phyloP scores from a whole-genome alignment of 2,329 filamentous ascomycete genomes.

The Ophiostoma ulmi region DNA sequence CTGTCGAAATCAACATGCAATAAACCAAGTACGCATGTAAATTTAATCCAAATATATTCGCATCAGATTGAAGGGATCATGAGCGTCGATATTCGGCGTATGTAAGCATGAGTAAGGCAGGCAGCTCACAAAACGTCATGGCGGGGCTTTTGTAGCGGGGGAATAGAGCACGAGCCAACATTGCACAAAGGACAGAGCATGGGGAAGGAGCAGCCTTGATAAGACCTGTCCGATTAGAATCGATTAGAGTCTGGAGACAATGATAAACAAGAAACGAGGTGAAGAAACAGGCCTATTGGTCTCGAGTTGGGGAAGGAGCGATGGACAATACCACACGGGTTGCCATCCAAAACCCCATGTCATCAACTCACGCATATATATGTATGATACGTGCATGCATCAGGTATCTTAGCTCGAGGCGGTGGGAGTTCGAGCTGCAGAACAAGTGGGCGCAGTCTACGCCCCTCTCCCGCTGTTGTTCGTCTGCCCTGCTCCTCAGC shows the following conservation, averaged over 20 bases:
- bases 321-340: background rate
- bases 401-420: conserved; percentile 5
- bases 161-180: conserved; percentile 19
- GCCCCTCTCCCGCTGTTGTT: background rate
- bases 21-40: no score
- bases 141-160: conserved; percentile 22
- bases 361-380: background rate
- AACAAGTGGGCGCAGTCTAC: conserved; percentile 8
- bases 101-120: background rate
- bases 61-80: no score
- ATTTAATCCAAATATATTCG: no score
- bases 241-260: background rate
- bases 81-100: background rate
- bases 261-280: background rate
- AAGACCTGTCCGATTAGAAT: background rate
- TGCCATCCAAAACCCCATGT: background rate
- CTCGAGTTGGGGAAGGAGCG: background rate
- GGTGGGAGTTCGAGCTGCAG: conserved; percentile 4
- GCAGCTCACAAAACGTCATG: conserved; percentile 23
- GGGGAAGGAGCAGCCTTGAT: conserved; percentile 10
- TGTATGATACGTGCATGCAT: background rate
- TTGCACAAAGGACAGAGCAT: conserved; percentile 7
- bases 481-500: conserved; percentile 2
- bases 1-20: no score
- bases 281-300: background rate